phyloP scores from a whole-genome alignment of 2,329 filamentous ascomycete genomes.

The Penicillium sp. region DNA sequence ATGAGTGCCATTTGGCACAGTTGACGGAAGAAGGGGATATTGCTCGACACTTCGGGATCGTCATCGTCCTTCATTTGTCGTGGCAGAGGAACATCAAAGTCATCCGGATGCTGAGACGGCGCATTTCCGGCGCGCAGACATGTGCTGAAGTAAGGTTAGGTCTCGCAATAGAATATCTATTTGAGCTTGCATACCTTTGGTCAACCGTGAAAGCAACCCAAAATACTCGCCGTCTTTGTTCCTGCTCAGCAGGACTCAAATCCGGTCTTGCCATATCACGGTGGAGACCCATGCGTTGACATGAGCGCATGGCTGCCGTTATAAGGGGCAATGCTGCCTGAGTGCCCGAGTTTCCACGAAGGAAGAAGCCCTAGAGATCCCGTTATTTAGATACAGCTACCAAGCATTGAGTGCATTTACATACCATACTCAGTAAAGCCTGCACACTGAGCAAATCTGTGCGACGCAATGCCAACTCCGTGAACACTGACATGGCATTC shows the following conservation, averaged over 20 bases:
- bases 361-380: slow-evolving; percentile 59
- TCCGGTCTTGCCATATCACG: slow-evolving; percentile 84
- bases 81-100: slow-evolving; percentile 89
- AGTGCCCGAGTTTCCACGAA: slow-evolving; percentile 89
- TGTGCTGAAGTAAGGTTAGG: slow-evolving; percentile 41
- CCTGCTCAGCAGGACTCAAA: slow-evolving; percentile 79
- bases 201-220: slow-evolving; percentile 68
- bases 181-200: slow-evolving; percentile 50
- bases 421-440: slow-evolving; percentile 76
- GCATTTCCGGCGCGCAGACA: slow-evolving; percentile 62
- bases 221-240: slow-evolving; percentile 72
- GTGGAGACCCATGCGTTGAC: slow-evolving; percentile 88
- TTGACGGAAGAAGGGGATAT: slow-evolving; percentile 86
- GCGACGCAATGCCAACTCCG: slow-evolving; percentile 85
- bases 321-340: slow-evolving; percentile 85
- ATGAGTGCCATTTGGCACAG: slow-evolving; percentile 86
- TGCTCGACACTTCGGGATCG: slow-evolving; percentile 73
- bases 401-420: slow-evolving; percentile 3
- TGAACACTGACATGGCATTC: slow-evolving; percentile 86
- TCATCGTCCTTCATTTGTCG: slow-evolving; percentile 82
- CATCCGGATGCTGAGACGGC: slow-evolving; percentile 63
- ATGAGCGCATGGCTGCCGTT: slow-evolving; percentile 76
- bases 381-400: slow-evolving; percentile 2
- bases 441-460: slow-evolving; percentile 90
- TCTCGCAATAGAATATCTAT: not conserved